These are phyloP conservation scores for Mycena albidolilacea DNA, from an alignment of 768 basidiomycete genomes.

Conservation along the genomic window DNA sequence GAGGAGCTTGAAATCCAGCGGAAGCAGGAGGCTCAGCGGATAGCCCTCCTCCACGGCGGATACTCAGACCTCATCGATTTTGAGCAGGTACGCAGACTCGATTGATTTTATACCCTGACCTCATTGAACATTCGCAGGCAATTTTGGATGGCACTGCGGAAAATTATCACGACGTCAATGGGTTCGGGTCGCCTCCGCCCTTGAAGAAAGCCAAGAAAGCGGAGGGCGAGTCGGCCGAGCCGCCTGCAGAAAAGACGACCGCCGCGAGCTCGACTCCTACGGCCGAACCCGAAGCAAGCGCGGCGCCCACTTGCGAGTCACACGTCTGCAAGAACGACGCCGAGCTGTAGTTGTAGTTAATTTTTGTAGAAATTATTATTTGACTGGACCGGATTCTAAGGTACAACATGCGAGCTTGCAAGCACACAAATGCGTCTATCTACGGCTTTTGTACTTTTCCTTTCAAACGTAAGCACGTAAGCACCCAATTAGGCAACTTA, in stretches of 20 bases:
- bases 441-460: no score
- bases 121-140: conserved; percentile 68
- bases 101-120: conserved; percentile 65
- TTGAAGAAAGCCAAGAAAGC: conserved; percentile 44
- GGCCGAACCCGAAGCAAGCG: background rate
- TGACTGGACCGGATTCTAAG: background rate
- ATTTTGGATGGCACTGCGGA: conserved; percentile 57
- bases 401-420: background rate
- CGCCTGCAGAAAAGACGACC: conserved; percentile 2
- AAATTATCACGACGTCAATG: conserved; percentile 61
- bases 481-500: no score
- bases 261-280: conserved; percentile 6
- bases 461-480: no score
- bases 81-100: conserved; percentile 63
- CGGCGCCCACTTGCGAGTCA: conserved; percentile 14
- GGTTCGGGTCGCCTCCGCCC: conserved; percentile 51
- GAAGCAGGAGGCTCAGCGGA: conserved; percentile 67
- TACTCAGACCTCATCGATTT: conserved; percentile 66
- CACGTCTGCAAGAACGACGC: conserved; percentile 31
- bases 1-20: conserved; percentile 64
- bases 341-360: conserved; percentile 29
- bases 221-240: conserved; percentile 6
- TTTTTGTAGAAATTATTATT: conserved; percentile 23
- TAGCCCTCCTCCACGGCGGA: conserved; percentile 67
- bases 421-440: background rate